These are phyloP conservation scores for Heliamphora pulchella DNA, from an alignment of 179 eudicot species.

Conservation along the genomic window DNA sequence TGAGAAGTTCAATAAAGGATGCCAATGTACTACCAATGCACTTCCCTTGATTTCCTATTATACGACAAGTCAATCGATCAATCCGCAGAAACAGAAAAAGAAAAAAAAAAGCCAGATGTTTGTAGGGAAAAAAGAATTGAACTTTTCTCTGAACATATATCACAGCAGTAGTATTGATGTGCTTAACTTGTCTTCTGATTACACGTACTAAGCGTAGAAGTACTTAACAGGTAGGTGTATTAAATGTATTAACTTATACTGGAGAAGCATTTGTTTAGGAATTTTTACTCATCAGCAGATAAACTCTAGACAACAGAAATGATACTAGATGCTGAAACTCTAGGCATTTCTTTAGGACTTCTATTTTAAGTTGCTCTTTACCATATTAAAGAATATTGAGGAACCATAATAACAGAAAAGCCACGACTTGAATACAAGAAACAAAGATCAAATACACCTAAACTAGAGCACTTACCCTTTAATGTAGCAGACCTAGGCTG, in stretches of 20 bases:
- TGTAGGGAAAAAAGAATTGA: not conserved
- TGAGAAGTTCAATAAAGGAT: not conserved
- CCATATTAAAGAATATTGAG: not conserved
- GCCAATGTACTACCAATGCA: not conserved
- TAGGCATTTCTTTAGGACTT: not conserved
- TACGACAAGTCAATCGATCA: not conserved
- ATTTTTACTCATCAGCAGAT: not conserved
- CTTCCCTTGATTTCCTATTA: not conserved
- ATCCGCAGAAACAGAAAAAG: not conserved
- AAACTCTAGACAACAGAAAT: not conserved
- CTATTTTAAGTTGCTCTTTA: not conserved
- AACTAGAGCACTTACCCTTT: conserved; percentile 9
- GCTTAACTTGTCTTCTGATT: not conserved
- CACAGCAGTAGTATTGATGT: not conserved
- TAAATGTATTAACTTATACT: not conserved
- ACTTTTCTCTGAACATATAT: not conserved
- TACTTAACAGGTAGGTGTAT: not conserved
- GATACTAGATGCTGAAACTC: not conserved
- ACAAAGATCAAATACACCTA: not conserved
- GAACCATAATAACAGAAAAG: too few relatives aligned
- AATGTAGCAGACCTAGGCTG: conserved; percentile 4
- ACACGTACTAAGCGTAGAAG: not conserved
- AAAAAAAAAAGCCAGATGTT: not conserved
- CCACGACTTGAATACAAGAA: not conserved
- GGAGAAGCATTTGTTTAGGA: not conserved